A percentile compares a stretch with the other conserved stretches of the same genome.
phyloP scores from a whole-genome alignment of 2,329 filamentous ascomycete species.

The Aspergillus puulaauensis region DNA sequence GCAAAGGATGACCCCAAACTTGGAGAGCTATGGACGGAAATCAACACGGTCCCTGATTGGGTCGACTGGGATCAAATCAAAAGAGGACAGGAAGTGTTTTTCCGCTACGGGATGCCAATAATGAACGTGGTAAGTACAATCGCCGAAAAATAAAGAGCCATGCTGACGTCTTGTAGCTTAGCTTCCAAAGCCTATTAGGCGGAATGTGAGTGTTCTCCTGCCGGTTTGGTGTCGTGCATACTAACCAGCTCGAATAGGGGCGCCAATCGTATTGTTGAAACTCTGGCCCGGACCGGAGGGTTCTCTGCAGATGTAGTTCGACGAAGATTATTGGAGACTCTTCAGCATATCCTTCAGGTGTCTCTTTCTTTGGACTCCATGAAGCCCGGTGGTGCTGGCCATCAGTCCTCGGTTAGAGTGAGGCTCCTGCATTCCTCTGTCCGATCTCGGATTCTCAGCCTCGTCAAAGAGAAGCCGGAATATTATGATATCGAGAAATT shows the following conservation, averaged over 20 bases:
- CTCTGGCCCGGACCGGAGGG: conserved; percentile 70
- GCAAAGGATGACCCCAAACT: conserved; percentile 56
- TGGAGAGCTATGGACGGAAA: conserved; percentile 62
- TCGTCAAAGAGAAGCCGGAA: conserved; percentile 54
- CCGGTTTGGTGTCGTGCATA: too few relatives aligned
- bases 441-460: conserved; percentile 61
- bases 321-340: conserved; percentile 68
- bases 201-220: conserved; percentile 23
- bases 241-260: conserved; percentile 46
- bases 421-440: conserved; percentile 69
- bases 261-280: conserved; percentile 71
- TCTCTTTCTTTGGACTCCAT: conserved; percentile 65
- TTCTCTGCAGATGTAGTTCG: conserved; percentile 68
- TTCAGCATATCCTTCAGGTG: conserved; percentile 72
- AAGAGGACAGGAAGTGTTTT: conserved; percentile 74
- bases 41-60: conserved; percentile 69
- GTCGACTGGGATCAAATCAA: conserved; percentile 75
- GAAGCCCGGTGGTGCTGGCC: conserved; percentile 66
- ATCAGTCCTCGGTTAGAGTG: conserved; percentile 65
- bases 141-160: background rate
- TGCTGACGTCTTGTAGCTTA: conserved; percentile 20
- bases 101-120: conserved; percentile 69
- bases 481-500: conserved; percentile 62
- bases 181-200: conserved; percentile 31
- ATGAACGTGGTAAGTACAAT: conserved; percentile 51